Base-by-base conservation (phyloP, 2,329 filamentous ascomycete genomes). In the Botrytis elliptica region DNA sequence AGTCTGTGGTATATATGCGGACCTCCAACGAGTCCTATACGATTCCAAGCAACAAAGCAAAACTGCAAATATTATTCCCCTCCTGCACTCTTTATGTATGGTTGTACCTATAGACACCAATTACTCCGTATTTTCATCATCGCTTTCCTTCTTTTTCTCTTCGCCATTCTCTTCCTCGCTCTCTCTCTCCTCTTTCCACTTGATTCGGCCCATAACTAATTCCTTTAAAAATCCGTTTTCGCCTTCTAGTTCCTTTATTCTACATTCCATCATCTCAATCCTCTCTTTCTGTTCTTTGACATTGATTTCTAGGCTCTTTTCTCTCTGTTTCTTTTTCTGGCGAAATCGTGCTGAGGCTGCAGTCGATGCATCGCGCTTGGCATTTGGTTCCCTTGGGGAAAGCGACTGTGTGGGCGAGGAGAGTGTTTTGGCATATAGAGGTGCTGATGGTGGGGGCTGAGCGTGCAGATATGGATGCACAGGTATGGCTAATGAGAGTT, bases 281-380 rank as follows among this genome's bases (percentile, higher is more conserved):
- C 93, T 94, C 62, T 95, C 92, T 44, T 89, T 88, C 83, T 95
- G 92, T 78, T 97, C 93, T 82, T 94, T 92, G 79, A 93, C 90
- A 14, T 89, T 91, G 79, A 89, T 89, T 83, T 95, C 93, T 67
- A 97, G 88, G 22, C 91, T 91, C 82, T 94, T 92, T 85, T 97
- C 94, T 67, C 94, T 90, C 84, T 95, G 92, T 88, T 97, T 97
- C 90, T 97, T 97, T 89, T 97, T 97, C 81, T 95, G 90, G 74
- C 94, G 91, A 87, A 97, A 97, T 67, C 94, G 91, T 22, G 94
- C 94, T 77, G 91, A 94, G 72, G 94, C 94, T 42, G 94, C 94
- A 8, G 94, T 97, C 83, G 97, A 97, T 75, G 94, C 90, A 73
- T 93, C 89, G 63, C 94, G 90, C 85, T 96, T 96, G 18, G 70